These are phyloP conservation scores for Paecilomyces sp. DNA, from an alignment of 2,329 filamentous ascomycete species.

Conservation along the genomic window DNA sequence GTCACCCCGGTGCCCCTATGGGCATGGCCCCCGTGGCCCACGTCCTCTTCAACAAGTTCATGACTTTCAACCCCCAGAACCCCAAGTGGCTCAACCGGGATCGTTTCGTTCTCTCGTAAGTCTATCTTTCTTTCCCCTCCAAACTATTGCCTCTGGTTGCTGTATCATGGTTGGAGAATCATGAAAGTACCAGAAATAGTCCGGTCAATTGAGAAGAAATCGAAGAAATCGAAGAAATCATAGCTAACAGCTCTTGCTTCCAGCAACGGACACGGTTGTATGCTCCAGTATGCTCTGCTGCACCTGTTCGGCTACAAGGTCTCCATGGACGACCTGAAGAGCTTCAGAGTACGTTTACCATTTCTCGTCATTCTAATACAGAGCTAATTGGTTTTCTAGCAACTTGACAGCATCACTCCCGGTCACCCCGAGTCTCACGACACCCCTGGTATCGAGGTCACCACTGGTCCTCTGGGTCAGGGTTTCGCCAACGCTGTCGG, in stretches of 20 bases:
- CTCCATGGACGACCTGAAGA: constrained; percentile 85
- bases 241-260: neutral
- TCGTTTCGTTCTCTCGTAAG: constrained; percentile 98
- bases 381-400: constrained; percentile 26
- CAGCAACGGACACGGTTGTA: constrained; percentile 94
- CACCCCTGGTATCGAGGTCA: constrained; percentile 94
- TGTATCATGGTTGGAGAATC: neutral
- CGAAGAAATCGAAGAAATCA: neutral
- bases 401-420: constrained; percentile 75
- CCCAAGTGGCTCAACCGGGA: constrained; percentile 95
- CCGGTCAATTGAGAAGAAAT: neutral
- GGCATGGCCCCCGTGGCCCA: constrained; percentile 90
- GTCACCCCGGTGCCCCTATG: constrained; percentile 98
- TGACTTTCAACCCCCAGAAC: constrained; percentile 99
- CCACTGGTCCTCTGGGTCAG: constrained; percentile 94
- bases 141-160: neutral
- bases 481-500: constrained; percentile 96
- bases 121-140: constrained; percentile 19
- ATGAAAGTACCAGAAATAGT: neutral
- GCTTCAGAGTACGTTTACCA: constrained; percentile 72
- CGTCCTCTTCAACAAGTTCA: constrained; percentile 97
- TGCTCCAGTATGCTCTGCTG: constrained; percentile 97
- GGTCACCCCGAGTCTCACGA: constrained; percentile 96
- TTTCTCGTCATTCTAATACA: neutral
- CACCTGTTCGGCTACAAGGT: constrained; percentile 91